Evolutionary conservation across 2,329 filamentous ascomycete species (phyloP).

Genomic region (Plectosphaerella plurivora): DNA sequence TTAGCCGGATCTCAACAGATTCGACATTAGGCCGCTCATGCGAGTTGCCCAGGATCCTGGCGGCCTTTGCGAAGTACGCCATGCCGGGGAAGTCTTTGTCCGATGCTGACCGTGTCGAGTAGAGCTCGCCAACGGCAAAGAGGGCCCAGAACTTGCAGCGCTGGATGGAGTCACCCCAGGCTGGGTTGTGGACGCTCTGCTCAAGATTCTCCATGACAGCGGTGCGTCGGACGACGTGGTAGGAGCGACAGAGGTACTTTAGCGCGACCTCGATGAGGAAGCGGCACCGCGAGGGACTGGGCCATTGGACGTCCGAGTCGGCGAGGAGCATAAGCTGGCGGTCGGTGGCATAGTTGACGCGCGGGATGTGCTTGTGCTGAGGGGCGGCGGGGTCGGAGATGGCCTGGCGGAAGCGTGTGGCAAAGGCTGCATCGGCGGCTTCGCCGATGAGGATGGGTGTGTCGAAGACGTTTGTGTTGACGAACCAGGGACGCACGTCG

Average conservation of each 20-base stretch:
- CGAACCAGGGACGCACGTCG: slow-evolving; percentile 26
- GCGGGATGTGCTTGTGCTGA: slow-evolving; percentile 24
- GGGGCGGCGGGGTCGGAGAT: slow-evolving; percentile 18
- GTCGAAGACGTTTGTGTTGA: slow-evolving; percentile 24
- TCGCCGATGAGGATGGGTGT: slow-evolving; percentile 30
- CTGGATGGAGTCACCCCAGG: slow-evolving; percentile 24
- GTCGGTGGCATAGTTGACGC: slow-evolving; percentile 27
- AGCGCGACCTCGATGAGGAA: slow-evolving; percentile 34
- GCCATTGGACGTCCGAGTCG: slow-evolving; percentile 29
- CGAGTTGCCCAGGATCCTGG: slow-evolving; percentile 29
- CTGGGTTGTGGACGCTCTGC: slow-evolving; percentile 27
- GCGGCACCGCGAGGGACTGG: slow-evolving; percentile 28
- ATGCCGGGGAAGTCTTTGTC: slow-evolving; percentile 35
- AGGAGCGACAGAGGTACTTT: slow-evolving; percentile 32
- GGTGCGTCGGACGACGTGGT: slow-evolving; percentile 35
- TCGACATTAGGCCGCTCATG: slow-evolving; percentile 38
- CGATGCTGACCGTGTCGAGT: slow-evolving; percentile 32
- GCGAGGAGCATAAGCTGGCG: slow-evolving; percentile 20
- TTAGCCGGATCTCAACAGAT: slow-evolving; percentile 35
- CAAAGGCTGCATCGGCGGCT: slow-evolving; percentile 29
- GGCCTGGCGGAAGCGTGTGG: slow-evolving; percentile 29
- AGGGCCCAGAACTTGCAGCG: slow-evolving; percentile 37
- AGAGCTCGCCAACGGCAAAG: slow-evolving; percentile 41
- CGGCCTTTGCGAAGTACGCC: slow-evolving; percentile 35
- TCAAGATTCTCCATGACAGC: slow-evolving; percentile 30